Conservation (phyloP, 2,329 filamentous ascomycete genomes). For the Ophiostoma ulmi region DNA sequence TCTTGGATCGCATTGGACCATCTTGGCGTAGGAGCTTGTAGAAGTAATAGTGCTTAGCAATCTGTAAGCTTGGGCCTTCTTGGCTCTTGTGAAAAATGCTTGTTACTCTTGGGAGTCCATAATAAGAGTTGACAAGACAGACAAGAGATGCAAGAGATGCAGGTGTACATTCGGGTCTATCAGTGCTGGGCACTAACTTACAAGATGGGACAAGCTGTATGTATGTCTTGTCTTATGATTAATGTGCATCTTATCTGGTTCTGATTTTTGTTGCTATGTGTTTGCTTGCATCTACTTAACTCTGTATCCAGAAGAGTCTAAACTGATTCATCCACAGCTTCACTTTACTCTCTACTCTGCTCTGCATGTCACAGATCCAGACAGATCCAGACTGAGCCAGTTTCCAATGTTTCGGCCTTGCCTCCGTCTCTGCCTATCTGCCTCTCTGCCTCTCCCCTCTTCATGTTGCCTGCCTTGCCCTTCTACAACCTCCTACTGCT, state of each 20-base stretch:
- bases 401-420: slow-evolving; percentile 3
- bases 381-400: not conserved
- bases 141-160: not conserved
- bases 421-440: not conserved
- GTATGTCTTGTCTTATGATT: not conserved
- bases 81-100: slow-evolving; percentile 6
- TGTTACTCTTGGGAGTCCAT: not conserved
- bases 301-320: not conserved
- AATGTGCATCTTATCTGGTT: not conserved
- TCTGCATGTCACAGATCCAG: not conserved
- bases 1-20: not conserved
- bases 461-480: not conserved
- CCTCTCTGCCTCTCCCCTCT: not conserved
- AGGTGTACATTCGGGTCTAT: slow-evolving; percentile 5
- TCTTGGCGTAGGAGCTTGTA: slow-evolving; percentile 1
- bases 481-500: not conserved
- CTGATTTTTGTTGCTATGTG: not conserved
- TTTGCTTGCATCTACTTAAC: not conserved
- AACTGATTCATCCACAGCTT: not conserved
- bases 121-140: slow-evolving; percentile 6
- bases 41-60: not conserved
- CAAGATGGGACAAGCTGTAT: not conserved
- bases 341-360: not conserved
- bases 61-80: slow-evolving; percentile 1
- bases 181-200: not conserved